Evolutionary conservation across 805 yeast genomes (phyloP), one percentile per base, ranked within the genome.

Genomic region (Candida sakaeoensis): DNA sequence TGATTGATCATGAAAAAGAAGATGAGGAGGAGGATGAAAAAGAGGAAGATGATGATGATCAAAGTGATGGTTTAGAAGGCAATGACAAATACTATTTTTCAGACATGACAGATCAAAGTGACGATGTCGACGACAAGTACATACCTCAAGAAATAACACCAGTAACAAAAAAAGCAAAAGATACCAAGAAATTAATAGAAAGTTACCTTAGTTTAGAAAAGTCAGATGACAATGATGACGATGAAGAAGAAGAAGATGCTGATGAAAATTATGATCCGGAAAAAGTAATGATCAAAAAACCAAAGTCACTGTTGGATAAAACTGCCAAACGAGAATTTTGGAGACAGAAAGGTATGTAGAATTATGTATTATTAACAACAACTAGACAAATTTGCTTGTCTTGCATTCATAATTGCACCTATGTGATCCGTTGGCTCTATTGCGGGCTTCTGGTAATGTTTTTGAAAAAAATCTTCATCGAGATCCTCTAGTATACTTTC

Each of bases 51-150:
- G 55, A 54, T 22, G 45, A 35, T 2, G 37, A 37, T 23, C 65
- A 62, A 32, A 54, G 60, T 30, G 73, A 66, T 16, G 65, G 66
- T 2, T 57, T 60, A 0, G 53, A 55, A 3, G 65, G 66, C 3
- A 60, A 64, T 40, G 70, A 70, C 41, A 65, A 65, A 39, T 65
- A 65, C 38, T 70, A 65, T 43, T 67, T 58, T 41, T 65, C 76
- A 1, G 77, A 68, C 36, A 60, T 70, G 57, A 61, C 71, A 1
- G 66, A 52, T 9, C 70, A 63, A 25, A 57, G 62, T 40, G 70
- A 61, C 5, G 63, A 52, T 15, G 39, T 40, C 9, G 37, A 28
- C 31, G 34, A 36, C 10, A 36, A 40, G 13, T 18, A 25, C 12
- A 21, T 25, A 15, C 39, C 40, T 19, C 33, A 30, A 38, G 40